Percentiles rank a stretch among this genome's conserved stretches.
phyloP scores from a whole-genome alignment of 768 basidiomycete genomes.

The Lactarius deliciosus region DNA sequence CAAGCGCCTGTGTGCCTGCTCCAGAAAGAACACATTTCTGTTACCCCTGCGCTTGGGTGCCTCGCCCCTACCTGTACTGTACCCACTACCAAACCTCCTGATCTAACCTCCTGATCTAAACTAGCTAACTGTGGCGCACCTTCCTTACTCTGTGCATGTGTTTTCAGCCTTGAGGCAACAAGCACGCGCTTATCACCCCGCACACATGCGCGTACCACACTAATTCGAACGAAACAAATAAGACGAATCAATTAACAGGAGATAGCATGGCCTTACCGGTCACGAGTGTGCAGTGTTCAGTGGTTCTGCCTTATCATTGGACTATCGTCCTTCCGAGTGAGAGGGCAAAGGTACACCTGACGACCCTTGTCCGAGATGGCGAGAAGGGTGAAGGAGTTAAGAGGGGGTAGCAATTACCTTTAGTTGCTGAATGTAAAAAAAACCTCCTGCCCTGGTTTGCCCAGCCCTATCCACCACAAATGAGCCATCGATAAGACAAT shows the following conservation, averaged over 20 bases:
- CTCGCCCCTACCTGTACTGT: not conserved
- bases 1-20: not conserved
- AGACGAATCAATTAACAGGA: not conserved
- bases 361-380: not conserved
- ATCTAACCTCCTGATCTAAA: conserved; percentile 9
- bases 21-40: conserved; percentile 6
- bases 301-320: not conserved
- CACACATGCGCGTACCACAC: conserved; percentile 1
- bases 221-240: not conserved
- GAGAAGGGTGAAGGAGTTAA: not conserved
- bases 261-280: not conserved
- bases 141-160: not conserved
- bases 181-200: conserved; percentile 6
- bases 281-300: not conserved
- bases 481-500: not conserved
- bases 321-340: not conserved
- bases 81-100: conserved; percentile 1
- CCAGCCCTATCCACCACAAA: not conserved
- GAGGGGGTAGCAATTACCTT: conserved; percentile 8
- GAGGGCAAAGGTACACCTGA: not conserved
- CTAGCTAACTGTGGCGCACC: conserved; percentile 2
- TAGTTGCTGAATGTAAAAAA: conserved; percentile 12
- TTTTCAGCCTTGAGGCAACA: conserved; percentile 3
- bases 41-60: not conserved
- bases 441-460: not conserved